Evolutionary conservation across 2,329 filamentous ascomycete species (phyloP), one percentile per base, ranked within the genome.

Genomic region (Hortaea werneckii): DNA sequence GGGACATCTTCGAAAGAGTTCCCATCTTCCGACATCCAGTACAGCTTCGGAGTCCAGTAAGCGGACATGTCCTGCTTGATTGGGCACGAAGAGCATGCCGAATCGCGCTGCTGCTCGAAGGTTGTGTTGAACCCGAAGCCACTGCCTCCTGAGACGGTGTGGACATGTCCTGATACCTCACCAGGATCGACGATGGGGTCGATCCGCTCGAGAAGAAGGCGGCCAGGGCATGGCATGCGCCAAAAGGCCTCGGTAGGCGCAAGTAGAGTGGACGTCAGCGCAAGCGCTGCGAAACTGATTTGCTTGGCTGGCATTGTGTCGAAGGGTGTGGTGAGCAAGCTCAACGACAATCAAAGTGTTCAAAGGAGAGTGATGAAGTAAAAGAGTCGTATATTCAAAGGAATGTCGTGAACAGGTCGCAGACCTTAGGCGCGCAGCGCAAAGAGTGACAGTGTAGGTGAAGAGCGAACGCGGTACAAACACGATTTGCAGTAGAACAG

Each of bases 1-100:
- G 79, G 72, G 12, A 88, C 84, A 32, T 75, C 72, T 12, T 54
- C 48, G 81, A 81, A 77, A 54, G 85, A 77, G 43, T 73, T 56
- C 83, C 76, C 77, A 52, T 80, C 78, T 54, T 75, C 67, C 56
- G 78, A 73, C 52, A 83, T 64, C 55, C 82, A 87, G 67, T 81
- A 88, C 2, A 89, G 67, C 28, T 72, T 71, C 1, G 85, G 84
- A 46, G 81, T 79, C 85, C 85, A 89, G 71, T 90, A 89, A 65
- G 83, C 83, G 55, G 77, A 83, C 60, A 79, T 72, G 65, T 88
- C 84, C 45, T 77, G 77, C 56, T 74, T 78, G 40, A 52, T 42
- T 6, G 49, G 73, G 62, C 85, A 83, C 30, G 81, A 85, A 41
- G 79, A 84, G 72, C 85, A 90, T 27, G 75, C 73, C 29, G 82